Conservation (phyloP, 2,329 filamentous ascomycete genomes). For the Neofusicoccum laricinum region DNA sequence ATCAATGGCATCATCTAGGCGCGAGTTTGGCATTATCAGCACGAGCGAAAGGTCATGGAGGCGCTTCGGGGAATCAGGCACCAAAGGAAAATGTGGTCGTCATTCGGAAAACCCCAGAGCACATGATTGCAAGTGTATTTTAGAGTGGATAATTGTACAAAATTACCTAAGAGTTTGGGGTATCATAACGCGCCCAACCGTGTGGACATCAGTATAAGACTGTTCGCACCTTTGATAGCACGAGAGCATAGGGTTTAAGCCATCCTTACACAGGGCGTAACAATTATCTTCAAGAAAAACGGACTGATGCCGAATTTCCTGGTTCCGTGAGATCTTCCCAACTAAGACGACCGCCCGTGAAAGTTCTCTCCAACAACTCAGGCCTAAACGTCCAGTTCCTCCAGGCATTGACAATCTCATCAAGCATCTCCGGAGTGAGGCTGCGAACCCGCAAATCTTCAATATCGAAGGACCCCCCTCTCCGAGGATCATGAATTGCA, state of each 20-base stretch:
- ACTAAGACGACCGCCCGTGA: neutral
- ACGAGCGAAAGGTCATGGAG: neutral
- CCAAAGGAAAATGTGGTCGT: neutral
- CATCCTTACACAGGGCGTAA: too few species aligned
- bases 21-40: too few species aligned
- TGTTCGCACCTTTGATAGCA: too few species aligned
- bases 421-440: conserved; percentile 33
- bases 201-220: too few species aligned
- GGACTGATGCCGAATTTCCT: neutral
- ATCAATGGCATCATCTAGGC: too few species aligned
- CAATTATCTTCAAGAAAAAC: too few species aligned
- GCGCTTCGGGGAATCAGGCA: neutral
- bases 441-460: conserved; percentile 29
- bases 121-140: neutral
- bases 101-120: neutral
- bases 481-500: conserved; percentile 28
- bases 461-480: conserved; percentile 31
- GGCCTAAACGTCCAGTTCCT: conserved; percentile 34
- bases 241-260: too few species aligned
- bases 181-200: neutral
- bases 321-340: neutral
- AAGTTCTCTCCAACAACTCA: conserved; percentile 19
- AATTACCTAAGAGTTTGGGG: neutral
- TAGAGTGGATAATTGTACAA: neutral
- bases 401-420: conserved; percentile 30